These are phyloP conservation scores for Leccinum boreale DNA, from an alignment of 768 basidiomycete species.

Conservation along the genomic window DNA sequence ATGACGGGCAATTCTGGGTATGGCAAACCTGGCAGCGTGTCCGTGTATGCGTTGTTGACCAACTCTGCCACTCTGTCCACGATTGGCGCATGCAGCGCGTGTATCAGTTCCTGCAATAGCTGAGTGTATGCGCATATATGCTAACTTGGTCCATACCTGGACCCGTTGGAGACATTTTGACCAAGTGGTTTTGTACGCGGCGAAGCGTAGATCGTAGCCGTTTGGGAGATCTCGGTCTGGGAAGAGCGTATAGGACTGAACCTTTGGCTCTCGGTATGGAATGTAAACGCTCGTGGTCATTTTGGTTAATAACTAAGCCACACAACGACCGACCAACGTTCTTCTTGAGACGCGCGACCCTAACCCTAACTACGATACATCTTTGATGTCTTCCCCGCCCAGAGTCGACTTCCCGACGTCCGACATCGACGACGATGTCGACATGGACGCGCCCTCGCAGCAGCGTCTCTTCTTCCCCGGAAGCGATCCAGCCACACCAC, in stretches of 20 bases:
- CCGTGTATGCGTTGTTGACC: conserved; percentile 43
- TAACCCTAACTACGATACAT: background rate
- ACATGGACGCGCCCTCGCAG: conserved; percentile 42
- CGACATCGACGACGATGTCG: conserved; percentile 50
- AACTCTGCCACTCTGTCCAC: conserved; percentile 42
- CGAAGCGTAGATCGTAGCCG: conserved; percentile 41
- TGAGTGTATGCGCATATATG: conserved; percentile 2
- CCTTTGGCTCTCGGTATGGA: conserved; percentile 19
- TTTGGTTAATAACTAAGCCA: background rate
- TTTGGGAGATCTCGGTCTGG: conserved; percentile 29
- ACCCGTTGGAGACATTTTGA: conserved; percentile 52
- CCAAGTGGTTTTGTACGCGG: conserved; percentile 59
- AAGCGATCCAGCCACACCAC: conserved; percentile 40
- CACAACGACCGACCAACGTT: no score
- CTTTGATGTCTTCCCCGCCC: conserved; percentile 61
- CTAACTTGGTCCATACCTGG: conserved; percentile 40
- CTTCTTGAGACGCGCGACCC: background rate
- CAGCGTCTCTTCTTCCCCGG: conserved; percentile 30
- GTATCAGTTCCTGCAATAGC: conserved; percentile 40
- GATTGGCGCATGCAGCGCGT: conserved; percentile 47
- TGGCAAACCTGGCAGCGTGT: conserved; percentile 53
- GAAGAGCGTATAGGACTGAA: conserved; percentile 25
- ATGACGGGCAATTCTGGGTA: conserved; percentile 59
- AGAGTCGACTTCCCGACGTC: conserved; percentile 63
- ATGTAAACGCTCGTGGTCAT: conserved; percentile 31